phyloP scores from a whole-genome alignment of 2,329 filamentous ascomycete genomes.

The Pestalotiopsis sp. region DNA sequence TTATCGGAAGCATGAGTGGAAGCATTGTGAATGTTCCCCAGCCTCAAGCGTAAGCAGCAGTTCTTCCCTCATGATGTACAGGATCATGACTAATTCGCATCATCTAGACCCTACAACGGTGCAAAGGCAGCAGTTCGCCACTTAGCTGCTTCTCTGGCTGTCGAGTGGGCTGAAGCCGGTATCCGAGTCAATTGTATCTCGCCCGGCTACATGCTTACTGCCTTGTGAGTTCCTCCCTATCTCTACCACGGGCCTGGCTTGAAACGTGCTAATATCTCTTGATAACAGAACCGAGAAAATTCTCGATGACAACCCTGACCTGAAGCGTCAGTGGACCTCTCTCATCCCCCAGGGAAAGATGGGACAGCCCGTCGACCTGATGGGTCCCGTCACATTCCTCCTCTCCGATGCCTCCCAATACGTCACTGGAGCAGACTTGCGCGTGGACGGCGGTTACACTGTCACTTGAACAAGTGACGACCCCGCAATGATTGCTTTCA shows the following conservation, averaged over 20 bases:
- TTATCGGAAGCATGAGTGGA: conserved; percentile 95
- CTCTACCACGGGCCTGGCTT: background rate
- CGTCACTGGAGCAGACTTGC: conserved; percentile 73
- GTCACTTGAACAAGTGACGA: conserved; percentile 56
- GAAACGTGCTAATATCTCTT: conserved; percentile 11
- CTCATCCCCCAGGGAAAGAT: conserved; percentile 93
- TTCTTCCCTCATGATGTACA: background rate
- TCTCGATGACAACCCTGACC: conserved; percentile 86
- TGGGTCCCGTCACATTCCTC: conserved; percentile 89
- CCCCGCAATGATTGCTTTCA: no score
- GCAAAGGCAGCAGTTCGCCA: conserved; percentile 92
- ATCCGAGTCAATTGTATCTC: conserved; percentile 96
- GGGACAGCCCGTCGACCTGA: conserved; percentile 87
- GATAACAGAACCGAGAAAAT: conserved; percentile 84
- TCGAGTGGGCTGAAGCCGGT: conserved; percentile 87
- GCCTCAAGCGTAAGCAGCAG: conserved; percentile 68
- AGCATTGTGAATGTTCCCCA: conserved; percentile 94
- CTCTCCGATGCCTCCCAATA: conserved; percentile 78
- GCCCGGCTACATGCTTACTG: conserved; percentile 95
- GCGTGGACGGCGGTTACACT: conserved; percentile 90
- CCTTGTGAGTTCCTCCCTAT: conserved; percentile 64
- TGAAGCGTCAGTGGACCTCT: conserved; percentile 88
- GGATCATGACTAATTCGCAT: background rate
- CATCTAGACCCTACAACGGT: conserved; percentile 76
- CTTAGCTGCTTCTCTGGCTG: conserved; percentile 82